Evolutionary conservation across 257 asterid genomes (phyloP).

Genomic region (Plantago elongata): DNA sequence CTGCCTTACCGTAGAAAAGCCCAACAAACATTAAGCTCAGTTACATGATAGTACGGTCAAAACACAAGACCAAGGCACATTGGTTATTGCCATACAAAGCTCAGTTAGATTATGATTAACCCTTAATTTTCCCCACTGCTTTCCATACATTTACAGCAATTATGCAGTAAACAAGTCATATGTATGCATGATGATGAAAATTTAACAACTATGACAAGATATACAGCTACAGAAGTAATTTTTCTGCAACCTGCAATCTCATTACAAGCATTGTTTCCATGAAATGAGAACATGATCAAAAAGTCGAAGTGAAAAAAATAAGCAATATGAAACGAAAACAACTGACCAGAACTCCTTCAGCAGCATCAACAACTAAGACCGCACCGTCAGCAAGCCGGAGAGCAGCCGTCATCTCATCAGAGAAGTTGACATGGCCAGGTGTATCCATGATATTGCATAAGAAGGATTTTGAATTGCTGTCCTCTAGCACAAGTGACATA

Average conservation of each 20-base stretch:
- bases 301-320: neutral
- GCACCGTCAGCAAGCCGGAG: conserved; percentile 99
- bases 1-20: too few relatives aligned
- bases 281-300: neutral
- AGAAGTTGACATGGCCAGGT: conserved; percentile 94
- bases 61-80: too few relatives aligned
- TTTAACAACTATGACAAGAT: neutral
- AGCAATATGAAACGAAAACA: conserved; percentile 1
- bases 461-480: conserved; percentile 82
- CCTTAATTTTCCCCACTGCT: too few relatives aligned
- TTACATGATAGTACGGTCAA: too few relatives aligned
- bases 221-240: neutral
- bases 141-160: too few relatives aligned
- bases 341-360: conserved; percentile 91
- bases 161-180: neutral
- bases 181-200: neutral
- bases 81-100: too few relatives aligned
- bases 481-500: conserved; percentile 89
- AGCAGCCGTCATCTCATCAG: conserved; percentile 98
- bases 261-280: neutral
- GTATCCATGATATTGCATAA: conserved; percentile 93
- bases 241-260: neutral
- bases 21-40: too few relatives aligned
- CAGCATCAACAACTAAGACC: conserved; percentile 93
- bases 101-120: too few relatives aligned